Evolutionary conservation across 441 rosid genomes (phyloP), one percentile per base, ranked within the genome.

Genomic region (Dalechampia spathulata): DNA sequence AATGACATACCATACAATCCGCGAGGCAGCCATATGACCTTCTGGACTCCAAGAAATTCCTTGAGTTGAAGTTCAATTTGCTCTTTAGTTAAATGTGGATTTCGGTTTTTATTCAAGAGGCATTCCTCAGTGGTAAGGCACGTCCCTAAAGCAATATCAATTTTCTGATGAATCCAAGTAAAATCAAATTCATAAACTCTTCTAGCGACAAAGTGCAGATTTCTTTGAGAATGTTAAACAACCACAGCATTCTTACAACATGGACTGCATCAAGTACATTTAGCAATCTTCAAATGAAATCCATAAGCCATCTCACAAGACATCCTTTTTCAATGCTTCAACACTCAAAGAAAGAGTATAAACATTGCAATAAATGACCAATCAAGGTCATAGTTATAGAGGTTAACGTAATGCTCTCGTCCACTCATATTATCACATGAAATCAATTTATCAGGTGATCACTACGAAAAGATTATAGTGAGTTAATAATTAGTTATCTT

Each of bases 101-200:
- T 89, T 67, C 97, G 71, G 66, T 92, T 92, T 78, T 83, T 78
- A 68, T 85, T 85, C 72, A 89, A 65, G 30, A 89, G 94, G 76
- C 99, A 92, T 58, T 92, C 97, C 76, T 85, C 95, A 0, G 99
- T 92, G 30, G 78, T 88, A 61, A 92, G 84, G 67, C 96, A 89
- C 26, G 99, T 89, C 58, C 96, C 96, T 89, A 74, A 61, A 70
- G 26, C 23, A 70, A 63, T 25, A 63, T 16, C 55, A 28, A 44
- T 58, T n/a, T 45, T 34, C 41, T 28, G 51, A 45, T 26, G 37
- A 53, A 61, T 36, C 30, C 30, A 34, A 58, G 17, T 25, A 17
- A 52, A n/a, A 27, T 47, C 11, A 27, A 45, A 16, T 50, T n/a
- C n/a, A n/a, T n/a, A n/a, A n/a, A n/a, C n/a, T n/a, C n/a, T n/a